Conservation (phyloP, 768 basidiomycete species). For the Baorangia bicolor region DNA sequence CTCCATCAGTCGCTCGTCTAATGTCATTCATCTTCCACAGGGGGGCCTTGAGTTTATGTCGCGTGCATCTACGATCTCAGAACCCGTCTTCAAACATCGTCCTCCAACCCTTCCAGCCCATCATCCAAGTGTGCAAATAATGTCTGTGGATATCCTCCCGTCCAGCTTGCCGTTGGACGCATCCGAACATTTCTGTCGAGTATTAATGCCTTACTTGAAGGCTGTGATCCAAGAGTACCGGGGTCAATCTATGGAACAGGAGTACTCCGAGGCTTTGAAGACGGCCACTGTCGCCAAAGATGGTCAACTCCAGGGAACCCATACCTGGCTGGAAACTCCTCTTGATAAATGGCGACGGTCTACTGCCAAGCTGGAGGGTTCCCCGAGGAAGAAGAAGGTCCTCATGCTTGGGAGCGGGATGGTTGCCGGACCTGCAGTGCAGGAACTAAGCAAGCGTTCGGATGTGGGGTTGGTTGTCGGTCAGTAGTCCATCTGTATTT, state of each 20-base stretch:
- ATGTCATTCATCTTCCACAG: conserved; percentile 32
- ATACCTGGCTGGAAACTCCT: conserved; percentile 56
- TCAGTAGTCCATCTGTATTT: conserved; percentile 38
- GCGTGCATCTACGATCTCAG: conserved; percentile 71
- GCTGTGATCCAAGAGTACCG: conserved; percentile 48
- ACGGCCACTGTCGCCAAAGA: conserved; percentile 66
- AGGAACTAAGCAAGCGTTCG: conserved; percentile 58
- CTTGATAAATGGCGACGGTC: conserved; percentile 45
- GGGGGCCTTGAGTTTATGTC: conserved; percentile 86
- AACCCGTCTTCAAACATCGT: conserved; percentile 63
- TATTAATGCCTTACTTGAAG: conserved; percentile 66
- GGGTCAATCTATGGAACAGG: conserved; percentile 26
- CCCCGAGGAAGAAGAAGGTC: conserved; percentile 55
- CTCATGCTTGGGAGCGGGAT: conserved; percentile 92
- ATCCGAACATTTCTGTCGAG: conserved; percentile 69
- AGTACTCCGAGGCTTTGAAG: conserved; percentile 46
- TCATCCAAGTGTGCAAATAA: conserved; percentile 67
- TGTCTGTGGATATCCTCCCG: conserved; percentile 91
- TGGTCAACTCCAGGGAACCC: conserved; percentile 53
- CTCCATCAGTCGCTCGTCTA: not conserved
- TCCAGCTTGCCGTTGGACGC: conserved; percentile 82
- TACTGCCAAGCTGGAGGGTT: not conserved
- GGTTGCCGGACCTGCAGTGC: conserved; percentile 88
- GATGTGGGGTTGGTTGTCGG: conserved; percentile 78
- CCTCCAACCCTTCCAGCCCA: conserved; percentile 42